Percentiles rank a stretch among this genome's conserved stretches.
phyloP scores from a whole-genome alignment of 2,329 filamentous ascomycete genomes.

The Drechslerella coelobrocha region DNA sequence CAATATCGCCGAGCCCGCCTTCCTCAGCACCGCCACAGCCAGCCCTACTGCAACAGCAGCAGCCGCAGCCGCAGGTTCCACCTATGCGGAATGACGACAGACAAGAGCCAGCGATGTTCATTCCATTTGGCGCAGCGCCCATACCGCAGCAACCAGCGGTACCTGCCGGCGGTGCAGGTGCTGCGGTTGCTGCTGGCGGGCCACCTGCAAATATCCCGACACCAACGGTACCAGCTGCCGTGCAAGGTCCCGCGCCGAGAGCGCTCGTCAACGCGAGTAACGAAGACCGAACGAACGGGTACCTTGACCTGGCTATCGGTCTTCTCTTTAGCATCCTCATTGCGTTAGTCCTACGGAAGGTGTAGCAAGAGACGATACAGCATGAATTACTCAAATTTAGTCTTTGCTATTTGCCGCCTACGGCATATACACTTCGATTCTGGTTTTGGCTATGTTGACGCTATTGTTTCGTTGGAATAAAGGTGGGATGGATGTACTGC shows the following conservation, averaged over 20 bases:
- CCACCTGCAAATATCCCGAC: slow-evolving; percentile 7
- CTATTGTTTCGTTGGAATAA: too few relatives aligned
- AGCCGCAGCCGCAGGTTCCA: slow-evolving; percentile 2
- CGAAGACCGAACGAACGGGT: slow-evolving; percentile 26
- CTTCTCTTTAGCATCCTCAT: slow-evolving; percentile 16
- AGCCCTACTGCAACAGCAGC: neutral
- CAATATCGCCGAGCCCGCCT: slow-evolving; percentile 27
- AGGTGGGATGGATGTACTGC: too few relatives aligned
- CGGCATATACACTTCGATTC: neutral
- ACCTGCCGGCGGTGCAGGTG: neutral
- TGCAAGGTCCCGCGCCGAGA: slow-evolving; percentile 26
- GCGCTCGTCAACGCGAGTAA: slow-evolving; percentile 7
- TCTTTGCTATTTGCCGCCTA: too few relatives aligned
- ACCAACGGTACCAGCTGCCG: slow-evolving; percentile 7
- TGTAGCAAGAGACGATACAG: too few relatives aligned
- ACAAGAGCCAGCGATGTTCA: slow-evolving; percentile 40
- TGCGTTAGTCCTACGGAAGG: slow-evolving; percentile 29
- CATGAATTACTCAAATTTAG: too few relatives aligned
- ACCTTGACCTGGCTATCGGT: slow-evolving; percentile 37
- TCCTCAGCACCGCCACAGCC: neutral
- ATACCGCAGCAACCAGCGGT: slow-evolving; percentile 21
- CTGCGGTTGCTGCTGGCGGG: neutral
- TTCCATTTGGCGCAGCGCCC: slow-evolving; percentile 19
- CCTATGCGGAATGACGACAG: slow-evolving; percentile 15
- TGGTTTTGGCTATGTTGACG: too few relatives aligned